Evolutionary conservation across 495 filamentous ascomycete genomes (phyloP).

Genomic region (Aspergillus saccharolyticus): DNA sequence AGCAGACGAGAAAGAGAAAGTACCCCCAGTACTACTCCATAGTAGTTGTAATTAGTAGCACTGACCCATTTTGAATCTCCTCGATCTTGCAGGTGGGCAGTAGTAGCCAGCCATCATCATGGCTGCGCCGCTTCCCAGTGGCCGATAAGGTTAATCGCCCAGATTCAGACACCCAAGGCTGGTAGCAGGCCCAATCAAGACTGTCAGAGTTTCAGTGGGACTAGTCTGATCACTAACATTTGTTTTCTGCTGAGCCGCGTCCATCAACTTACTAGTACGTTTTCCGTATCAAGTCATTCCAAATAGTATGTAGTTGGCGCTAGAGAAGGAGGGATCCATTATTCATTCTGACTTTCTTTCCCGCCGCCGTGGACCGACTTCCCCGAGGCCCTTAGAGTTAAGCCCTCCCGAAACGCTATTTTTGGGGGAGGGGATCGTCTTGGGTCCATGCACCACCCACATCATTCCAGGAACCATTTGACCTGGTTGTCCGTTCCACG

Average conservation of each 20-base stretch:
- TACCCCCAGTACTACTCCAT: not conserved
- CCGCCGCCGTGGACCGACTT: not conserved
- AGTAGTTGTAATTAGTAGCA: too few species aligned
- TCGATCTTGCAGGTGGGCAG: not conserved
- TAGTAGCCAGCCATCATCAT: not conserved
- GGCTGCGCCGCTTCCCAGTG: constrained; percentile 5
- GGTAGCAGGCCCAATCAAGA: not conserved
- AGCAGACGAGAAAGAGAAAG: not conserved
- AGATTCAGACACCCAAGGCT: not conserved
- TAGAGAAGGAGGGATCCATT: not conserved
- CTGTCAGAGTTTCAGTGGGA: not conserved
- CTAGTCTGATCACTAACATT: not conserved
- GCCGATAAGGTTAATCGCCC: constrained; percentile 22
- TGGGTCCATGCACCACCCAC: constrained; percentile 2
- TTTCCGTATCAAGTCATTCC: too few species aligned
- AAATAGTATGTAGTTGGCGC: too few species aligned
- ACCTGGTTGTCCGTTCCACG: not conserved
- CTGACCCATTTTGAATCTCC: too few species aligned
- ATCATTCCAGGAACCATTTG: not conserved
- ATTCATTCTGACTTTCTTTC: not conserved
- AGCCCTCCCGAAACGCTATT: constrained; percentile 7
- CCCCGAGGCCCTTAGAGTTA: constrained; percentile 5
- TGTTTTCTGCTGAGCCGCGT: not conserved
- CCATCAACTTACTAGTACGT: too few species aligned
- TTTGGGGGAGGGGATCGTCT: constrained; percentile 3